These are phyloP conservation scores for Auriscalpium vulgare DNA, from an alignment of 768 basidiomycete species.

Conservation along the genomic window DNA sequence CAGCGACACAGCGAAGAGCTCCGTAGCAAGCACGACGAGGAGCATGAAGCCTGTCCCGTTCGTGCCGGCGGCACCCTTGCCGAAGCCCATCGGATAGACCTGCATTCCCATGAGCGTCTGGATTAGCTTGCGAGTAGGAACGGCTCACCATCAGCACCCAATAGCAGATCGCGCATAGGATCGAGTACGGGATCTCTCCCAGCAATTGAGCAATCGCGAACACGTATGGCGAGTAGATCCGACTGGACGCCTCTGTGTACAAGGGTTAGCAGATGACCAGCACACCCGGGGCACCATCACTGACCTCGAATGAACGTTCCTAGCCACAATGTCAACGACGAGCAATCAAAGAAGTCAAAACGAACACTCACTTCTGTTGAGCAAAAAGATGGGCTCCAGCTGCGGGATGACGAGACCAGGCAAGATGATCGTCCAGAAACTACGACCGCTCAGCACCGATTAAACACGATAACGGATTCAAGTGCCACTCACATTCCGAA, in stretches of 20 bases:
- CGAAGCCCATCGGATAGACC: slow-evolving; percentile 63
- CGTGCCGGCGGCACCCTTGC: slow-evolving; percentile 51
- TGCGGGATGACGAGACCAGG: slow-evolving; percentile 80
- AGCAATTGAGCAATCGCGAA: slow-evolving; percentile 79
- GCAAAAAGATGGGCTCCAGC: slow-evolving; percentile 78
- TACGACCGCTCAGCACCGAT: background rate
- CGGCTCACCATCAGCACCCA: slow-evolving; percentile 63
- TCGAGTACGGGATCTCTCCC: slow-evolving; percentile 74
- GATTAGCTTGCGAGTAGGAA: background rate
- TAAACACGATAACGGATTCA: no score
- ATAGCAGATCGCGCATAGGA: slow-evolving; percentile 65
- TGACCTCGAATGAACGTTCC: slow-evolving; percentile 1
- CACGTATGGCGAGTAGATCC: slow-evolving; percentile 81
- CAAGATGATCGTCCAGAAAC: slow-evolving; percentile 56
- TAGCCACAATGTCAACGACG: background rate
- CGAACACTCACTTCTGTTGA: slow-evolving; percentile 36
- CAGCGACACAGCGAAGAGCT: slow-evolving; percentile 65
- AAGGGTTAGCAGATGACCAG: slow-evolving; percentile 18
- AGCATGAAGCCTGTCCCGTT: slow-evolving; percentile 70
- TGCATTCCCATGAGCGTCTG: slow-evolving; percentile 4
- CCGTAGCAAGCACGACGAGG: slow-evolving; percentile 61
- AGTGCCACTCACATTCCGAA: slow-evolving; percentile 49
- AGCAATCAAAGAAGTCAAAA: background rate
- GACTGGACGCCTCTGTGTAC: slow-evolving; percentile 61
- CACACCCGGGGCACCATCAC: background rate